These are phyloP conservation scores for Phanerodontia chrysosporium DNA, from an alignment of 768 basidiomycete species.

Conservation along the genomic window DNA sequence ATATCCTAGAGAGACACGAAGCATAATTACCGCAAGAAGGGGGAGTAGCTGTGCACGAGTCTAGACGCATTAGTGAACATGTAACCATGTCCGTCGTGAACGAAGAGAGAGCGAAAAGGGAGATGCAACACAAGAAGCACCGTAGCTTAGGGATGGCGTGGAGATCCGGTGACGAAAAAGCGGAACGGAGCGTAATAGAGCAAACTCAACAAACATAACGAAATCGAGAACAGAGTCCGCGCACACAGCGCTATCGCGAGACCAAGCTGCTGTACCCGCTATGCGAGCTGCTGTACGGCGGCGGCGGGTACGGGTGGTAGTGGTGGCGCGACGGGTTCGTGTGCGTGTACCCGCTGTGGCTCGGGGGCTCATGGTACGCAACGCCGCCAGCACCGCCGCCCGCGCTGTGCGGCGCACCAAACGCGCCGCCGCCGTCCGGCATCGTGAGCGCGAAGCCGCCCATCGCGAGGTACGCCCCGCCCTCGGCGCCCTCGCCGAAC, in stretches of 20 bases:
- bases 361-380: neutral
- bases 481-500: slow-evolving; percentile 1
- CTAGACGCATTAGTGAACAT: neutral
- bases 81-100: neutral
- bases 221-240: neutral
- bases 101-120: too few species aligned
- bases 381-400: neutral
- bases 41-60: neutral
- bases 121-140: too few species aligned
- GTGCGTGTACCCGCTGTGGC: slow-evolving; percentile 2
- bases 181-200: too few species aligned
- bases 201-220: neutral
- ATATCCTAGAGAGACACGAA: neutral
- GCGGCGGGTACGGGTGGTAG: slow-evolving; percentile 12
- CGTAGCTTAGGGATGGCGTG: too few species aligned
- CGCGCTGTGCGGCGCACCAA: too few species aligned
- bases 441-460: slow-evolving; percentile 1
- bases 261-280: slow-evolving; percentile 3
- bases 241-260: slow-evolving; percentile 4
- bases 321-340: neutral
- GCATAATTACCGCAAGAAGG: neutral
- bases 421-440: slow-evolving; percentile 2
- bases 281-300: slow-evolving; percentile 6
- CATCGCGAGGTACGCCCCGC: neutral
- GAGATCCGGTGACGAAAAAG: too few species aligned